Evolutionary conservation across 148 eudicot genomes (phyloP).

Genomic region (Silene latifolia): DNA sequence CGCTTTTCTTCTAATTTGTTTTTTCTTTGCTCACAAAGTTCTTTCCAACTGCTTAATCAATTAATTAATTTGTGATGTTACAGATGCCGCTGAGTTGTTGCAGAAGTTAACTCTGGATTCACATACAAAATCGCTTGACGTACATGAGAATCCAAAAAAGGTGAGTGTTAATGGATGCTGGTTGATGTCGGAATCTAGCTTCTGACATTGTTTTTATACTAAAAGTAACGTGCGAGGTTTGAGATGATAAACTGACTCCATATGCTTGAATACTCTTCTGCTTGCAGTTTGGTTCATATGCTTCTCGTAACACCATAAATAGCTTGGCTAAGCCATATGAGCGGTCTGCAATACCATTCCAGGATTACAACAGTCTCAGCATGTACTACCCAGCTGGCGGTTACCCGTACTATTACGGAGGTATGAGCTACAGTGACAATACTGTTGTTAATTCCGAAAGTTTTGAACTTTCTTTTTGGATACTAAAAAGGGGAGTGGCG

Average conservation of each 20-base stretch:
- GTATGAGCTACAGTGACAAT: slow-evolving; percentile 9
- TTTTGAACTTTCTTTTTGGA: too few species aligned
- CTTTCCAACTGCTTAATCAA: not conserved
- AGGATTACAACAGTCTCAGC: slow-evolving; percentile 30
- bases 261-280: not conserved
- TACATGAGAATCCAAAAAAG: slow-evolving; percentile 38
- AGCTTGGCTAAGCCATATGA: slow-evolving; percentile 49
- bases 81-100: slow-evolving; percentile 45
- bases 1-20: not conserved
- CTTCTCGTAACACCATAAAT: slow-evolving; percentile 29
- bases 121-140: slow-evolving; percentile 40
- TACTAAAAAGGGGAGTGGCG: too few species aligned
- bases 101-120: slow-evolving; percentile 41
- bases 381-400: slow-evolving; percentile 38
- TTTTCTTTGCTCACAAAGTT: not conserved
- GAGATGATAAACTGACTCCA: not conserved
- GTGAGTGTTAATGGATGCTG: slow-evolving; percentile 17
- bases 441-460: too few species aligned
- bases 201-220: not conserved
- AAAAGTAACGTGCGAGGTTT: not conserved
- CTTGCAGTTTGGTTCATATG: slow-evolving; percentile 44
- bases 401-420: slow-evolving; percentile 39
- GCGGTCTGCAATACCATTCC: slow-evolving; percentile 36
- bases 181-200: not conserved
- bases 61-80: slow-evolving; percentile 1